Percentiles rank a stretch among this genome's conserved stretches.
These are phyloP conservation scores for Diddensiella santjacobensis DNA, from an alignment of 805 yeast species.

Conservation along the genomic window DNA sequence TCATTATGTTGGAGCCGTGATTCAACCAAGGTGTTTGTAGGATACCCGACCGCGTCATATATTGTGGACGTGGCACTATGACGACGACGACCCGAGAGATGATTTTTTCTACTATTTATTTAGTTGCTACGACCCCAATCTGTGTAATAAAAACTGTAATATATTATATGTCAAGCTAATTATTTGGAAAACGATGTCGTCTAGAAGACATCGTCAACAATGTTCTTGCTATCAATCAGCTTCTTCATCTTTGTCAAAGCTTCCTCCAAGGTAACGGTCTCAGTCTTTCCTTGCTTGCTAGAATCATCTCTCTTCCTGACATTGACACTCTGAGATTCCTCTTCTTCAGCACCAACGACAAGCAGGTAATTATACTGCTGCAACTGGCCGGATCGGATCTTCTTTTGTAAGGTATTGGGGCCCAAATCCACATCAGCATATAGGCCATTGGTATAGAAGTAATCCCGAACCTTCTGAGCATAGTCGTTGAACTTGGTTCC, in stretches of 20 bases:
- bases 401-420: constrained; percentile 97
- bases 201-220: constrained; percentile 18
- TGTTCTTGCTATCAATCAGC: constrained; percentile 56
- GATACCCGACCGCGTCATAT: constrained; percentile 18
- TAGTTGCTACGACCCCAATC: not conserved
- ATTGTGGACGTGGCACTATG: constrained; percentile 5
- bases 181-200: too few species aligned
- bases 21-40: constrained; percentile 20
- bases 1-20: constrained; percentile 22
- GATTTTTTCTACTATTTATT: not conserved
- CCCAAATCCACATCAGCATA: constrained; percentile 89
- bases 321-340: constrained; percentile 73
- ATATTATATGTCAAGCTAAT: not conserved
- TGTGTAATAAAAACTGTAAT: not conserved
- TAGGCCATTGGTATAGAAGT: constrained; percentile 63
- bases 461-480: constrained; percentile 75
- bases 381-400: constrained; percentile 94
- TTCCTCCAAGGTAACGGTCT: constrained; percentile 64
- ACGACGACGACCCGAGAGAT: not conserved
- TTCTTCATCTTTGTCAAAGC: constrained; percentile 65
- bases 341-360: constrained; percentile 95
- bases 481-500: constrained; percentile 90
- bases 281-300: constrained; percentile 86
- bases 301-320: constrained; percentile 92
- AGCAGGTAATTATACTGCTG: constrained; percentile 93